Conservation (phyloP, 768 basidiomycete species). For the Amanita brunnescens region DNA sequence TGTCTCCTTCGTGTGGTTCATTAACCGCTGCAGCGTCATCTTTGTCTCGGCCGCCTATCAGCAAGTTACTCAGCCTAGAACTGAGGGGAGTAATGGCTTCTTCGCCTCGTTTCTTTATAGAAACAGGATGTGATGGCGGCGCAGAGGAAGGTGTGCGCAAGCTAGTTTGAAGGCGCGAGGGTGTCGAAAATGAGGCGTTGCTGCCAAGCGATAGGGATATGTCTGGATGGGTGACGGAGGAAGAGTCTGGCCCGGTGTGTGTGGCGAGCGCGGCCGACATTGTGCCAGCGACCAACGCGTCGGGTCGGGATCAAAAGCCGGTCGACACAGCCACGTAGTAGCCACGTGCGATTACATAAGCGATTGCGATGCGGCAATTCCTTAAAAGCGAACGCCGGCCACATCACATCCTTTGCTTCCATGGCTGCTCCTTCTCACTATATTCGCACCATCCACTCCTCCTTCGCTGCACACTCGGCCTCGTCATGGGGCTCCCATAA, state of each 20-base stretch:
- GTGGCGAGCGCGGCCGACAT: slow-evolving; percentile 3
- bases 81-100: slow-evolving; percentile 30
- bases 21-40: slow-evolving; percentile 24
- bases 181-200: slow-evolving; percentile 3
- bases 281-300: no score
- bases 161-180: not conserved
- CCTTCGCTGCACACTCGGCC: slow-evolving; percentile 22
- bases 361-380: not conserved
- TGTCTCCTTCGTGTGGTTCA: slow-evolving; percentile 28
- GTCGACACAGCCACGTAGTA: not conserved
- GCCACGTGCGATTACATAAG: slow-evolving; percentile 3
- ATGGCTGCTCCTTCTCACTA: slow-evolving; percentile 24
- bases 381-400: slow-evolving; percentile 1
- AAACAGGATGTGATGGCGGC: slow-evolving; percentile 42
- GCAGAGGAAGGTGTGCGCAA: slow-evolving; percentile 17
- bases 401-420: not conserved
- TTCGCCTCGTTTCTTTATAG: slow-evolving; percentile 23
- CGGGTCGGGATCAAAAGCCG: not conserved
- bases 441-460: slow-evolving; percentile 34
- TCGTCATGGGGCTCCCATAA: slow-evolving; percentile 18
- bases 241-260: no score
- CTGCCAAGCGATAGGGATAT: slow-evolving; percentile 1
- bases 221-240: slow-evolving; percentile 6
- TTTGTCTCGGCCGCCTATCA: not conserved
- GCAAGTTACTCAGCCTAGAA: slow-evolving; percentile 22